These are phyloP conservation scores for Hericium coralloides DNA, from an alignment of 768 basidiomycete species.

Conservation along the genomic window DNA sequence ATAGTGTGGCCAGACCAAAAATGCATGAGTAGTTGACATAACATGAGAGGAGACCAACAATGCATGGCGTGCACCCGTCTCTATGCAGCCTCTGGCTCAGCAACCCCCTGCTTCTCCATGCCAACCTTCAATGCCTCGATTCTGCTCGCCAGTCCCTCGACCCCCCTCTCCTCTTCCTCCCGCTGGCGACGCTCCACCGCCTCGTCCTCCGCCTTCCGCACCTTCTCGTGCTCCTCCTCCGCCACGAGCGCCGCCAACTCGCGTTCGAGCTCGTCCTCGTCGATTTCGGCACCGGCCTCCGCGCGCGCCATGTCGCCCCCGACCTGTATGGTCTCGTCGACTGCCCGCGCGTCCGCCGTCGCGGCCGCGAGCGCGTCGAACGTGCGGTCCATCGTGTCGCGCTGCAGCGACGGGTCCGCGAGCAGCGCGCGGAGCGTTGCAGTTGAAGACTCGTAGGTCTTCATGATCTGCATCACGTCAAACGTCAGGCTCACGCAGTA, in stretches of 20 bases:
- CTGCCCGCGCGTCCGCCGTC: conserved; percentile 71
- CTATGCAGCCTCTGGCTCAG: neutral
- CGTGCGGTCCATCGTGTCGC: conserved; percentile 74
- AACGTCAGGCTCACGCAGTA: neutral
- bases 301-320: conserved; percentile 49
- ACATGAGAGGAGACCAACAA: neutral
- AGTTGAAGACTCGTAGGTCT: conserved; percentile 76
- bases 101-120: neutral
- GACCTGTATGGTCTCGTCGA: conserved; percentile 67
- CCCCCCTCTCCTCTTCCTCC: neutral
- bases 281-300: conserved; percentile 33
- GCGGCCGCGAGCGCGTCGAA: conserved; percentile 84
- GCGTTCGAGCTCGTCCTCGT: conserved; percentile 50
- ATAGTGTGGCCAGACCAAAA: too few species aligned
- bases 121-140: neutral
- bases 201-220: conserved; percentile 6
- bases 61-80: neutral
- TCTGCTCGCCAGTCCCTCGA: neutral
- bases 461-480: conserved; percentile 58
- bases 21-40: too few species aligned
- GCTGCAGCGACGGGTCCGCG: conserved; percentile 69
- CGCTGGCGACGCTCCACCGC: conserved; percentile 2
- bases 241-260: conserved; percentile 54
- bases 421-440: conserved; percentile 69
- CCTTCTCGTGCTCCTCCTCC: conserved; percentile 30